Percentiles rank a stretch among this genome's conserved stretches.
phyloP scores from a whole-genome alignment of 2,329 filamentous ascomycete species.

The Arthrobotrys pseudoclavata region DNA sequence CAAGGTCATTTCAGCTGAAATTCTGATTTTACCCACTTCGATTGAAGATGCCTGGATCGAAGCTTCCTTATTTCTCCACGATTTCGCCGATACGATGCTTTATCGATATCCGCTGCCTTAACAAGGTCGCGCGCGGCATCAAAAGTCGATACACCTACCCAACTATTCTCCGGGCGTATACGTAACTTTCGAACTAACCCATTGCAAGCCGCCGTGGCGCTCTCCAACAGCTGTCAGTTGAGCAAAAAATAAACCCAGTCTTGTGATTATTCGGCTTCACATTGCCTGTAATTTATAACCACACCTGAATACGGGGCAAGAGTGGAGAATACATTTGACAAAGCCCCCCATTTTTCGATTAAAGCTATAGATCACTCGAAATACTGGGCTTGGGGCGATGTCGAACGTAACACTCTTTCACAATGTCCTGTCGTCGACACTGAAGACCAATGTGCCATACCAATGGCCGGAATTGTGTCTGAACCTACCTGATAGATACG shows the following conservation, averaged over 20 bases:
- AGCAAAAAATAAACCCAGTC: not conserved
- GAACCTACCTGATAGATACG: constrained; percentile 32
- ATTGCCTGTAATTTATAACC: not conserved
- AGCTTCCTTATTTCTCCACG: constrained; percentile 25
- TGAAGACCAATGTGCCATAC: constrained; percentile 33
- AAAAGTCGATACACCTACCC: constrained; percentile 1
- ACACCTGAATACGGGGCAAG: not conserved
- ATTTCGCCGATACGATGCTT: constrained; percentile 23
- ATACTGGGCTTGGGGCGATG: not conserved
- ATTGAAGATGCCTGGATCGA: constrained; percentile 19
- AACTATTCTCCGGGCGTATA: constrained; percentile 19
- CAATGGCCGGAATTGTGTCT: constrained; percentile 41
- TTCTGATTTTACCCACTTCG: constrained; percentile 11
- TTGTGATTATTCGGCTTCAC: not conserved
- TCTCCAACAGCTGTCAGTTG: not conserved
- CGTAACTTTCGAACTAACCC: not conserved
- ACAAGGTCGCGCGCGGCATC: constrained; percentile 9
- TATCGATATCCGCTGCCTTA: constrained; percentile 32
- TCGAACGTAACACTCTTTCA: constrained; percentile 35
- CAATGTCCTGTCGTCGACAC: constrained; percentile 29
- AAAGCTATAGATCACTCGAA: not conserved
- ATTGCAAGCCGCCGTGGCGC: not conserved
- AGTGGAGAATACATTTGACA: not conserved
- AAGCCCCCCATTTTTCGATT: not conserved
- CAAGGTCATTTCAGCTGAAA: constrained; percentile 22